Evolutionary conservation across 495 filamentous ascomycete species (phyloP).

Genomic region (Penicillium salamii): DNA sequence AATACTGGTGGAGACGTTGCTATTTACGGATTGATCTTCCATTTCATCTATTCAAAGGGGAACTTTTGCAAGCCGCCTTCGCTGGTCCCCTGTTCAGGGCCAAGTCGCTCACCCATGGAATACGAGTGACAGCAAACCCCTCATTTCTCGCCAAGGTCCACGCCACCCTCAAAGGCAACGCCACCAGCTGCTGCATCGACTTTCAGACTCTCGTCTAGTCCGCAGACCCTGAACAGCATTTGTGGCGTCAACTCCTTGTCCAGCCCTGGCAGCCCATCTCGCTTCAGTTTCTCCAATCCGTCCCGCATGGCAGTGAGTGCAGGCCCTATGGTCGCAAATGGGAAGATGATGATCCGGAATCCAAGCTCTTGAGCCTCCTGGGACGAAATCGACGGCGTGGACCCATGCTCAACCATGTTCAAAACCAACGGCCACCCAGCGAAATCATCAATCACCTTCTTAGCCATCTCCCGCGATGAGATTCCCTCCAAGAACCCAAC

Average conservation of each 20-base stretch:
- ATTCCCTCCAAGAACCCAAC: conserved; percentile 57
- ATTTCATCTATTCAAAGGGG: conserved; percentile 7
- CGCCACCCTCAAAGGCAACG: conserved; percentile 41
- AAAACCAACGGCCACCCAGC: conserved; percentile 59
- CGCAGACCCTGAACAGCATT: conserved; percentile 57
- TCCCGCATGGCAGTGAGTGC: conserved; percentile 51
- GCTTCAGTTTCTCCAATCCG: conserved; percentile 48
- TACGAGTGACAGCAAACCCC: background rate
- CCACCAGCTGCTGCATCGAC: conserved; percentile 59
- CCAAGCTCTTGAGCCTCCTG: conserved; percentile 58
- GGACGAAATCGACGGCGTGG: conserved; percentile 57
- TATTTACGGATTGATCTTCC: conserved; percentile 15
- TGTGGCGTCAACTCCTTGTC: conserved; percentile 48
- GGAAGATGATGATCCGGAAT: conserved; percentile 63
- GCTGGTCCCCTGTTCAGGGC: background rate
- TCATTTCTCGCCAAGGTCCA: conserved; percentile 27
- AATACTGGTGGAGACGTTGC: conserved; percentile 13
- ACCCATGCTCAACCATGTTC: conserved; percentile 65
- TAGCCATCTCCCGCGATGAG: conserved; percentile 36
- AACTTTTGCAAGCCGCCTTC: background rate
- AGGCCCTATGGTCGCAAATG: conserved; percentile 51
- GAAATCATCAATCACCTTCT: conserved; percentile 45
- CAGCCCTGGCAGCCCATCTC: conserved; percentile 45
- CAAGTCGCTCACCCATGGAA: background rate
- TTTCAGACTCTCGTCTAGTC: conserved; percentile 54